Percentiles rank a stretch among this genome's conserved stretches.
Conservation (phyloP, 257 asterid species). For the Rubia yunnanensis region DNA sequence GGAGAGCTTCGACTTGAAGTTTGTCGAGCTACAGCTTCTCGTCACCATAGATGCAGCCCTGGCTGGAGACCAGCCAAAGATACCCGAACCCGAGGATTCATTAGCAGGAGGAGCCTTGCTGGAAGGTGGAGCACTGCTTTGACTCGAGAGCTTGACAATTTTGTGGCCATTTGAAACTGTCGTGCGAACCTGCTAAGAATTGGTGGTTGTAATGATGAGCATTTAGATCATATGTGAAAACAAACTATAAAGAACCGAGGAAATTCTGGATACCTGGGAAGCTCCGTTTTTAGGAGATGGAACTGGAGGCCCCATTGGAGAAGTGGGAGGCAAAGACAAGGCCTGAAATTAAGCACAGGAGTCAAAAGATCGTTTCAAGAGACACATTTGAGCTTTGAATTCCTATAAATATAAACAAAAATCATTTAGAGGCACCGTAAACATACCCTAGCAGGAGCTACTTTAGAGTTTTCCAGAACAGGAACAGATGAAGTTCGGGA, state of each 20-base stretch:
- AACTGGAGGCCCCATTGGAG: conserved; percentile 41
- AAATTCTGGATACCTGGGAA: conserved; percentile 25
- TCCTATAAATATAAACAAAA: no score
- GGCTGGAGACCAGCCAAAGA: conserved; percentile 33
- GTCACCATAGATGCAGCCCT: conserved; percentile 31
- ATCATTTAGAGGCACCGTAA: no score
- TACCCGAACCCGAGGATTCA: conserved; percentile 19
- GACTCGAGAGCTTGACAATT: conserved; percentile 10
- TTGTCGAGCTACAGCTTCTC: conserved; percentile 52
- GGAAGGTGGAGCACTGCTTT: conserved; percentile 23
- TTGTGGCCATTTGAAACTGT: conserved; percentile 25
- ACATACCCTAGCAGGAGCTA: conserved; percentile 66
- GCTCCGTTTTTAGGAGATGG: conserved; percentile 46
- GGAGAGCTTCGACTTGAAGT: conserved; percentile 35
- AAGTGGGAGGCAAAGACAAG: conserved; percentile 39
- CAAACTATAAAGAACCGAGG: neutral
- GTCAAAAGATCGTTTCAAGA: conserved; percentile 5
- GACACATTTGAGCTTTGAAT: no score
- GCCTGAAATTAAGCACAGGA: conserved; percentile 30
- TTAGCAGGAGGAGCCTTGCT: conserved; percentile 11
- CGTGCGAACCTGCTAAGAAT: neutral
- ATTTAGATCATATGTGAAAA: neutral
- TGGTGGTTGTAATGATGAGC: neutral
- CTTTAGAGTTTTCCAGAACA: conserved; percentile 49
- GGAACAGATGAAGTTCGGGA: conserved; percentile 44